Evolutionary conservation across 345 rosid genomes (phyloP).

Genomic region (Camelina sativa): DNA sequence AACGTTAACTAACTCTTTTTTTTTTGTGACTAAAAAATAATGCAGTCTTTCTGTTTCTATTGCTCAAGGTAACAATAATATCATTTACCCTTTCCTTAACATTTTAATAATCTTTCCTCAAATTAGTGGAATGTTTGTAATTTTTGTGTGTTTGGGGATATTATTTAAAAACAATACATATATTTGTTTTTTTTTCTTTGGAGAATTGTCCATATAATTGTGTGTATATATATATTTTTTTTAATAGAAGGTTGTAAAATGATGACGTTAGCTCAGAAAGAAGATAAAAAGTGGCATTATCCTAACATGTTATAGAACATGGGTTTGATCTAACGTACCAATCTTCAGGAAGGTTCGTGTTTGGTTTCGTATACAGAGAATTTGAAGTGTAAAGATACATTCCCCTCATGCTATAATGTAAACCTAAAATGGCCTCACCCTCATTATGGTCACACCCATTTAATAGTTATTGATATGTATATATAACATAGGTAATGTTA

Average conservation of each 20-base stretch:
- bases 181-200: too few relatives aligned
- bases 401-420: slow-evolving; percentile 29
- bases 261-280: slow-evolving; percentile 28
- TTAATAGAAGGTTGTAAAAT: slow-evolving; percentile 6
- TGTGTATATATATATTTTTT: neutral
- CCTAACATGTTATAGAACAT: slow-evolving; percentile 49
- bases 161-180: neutral
- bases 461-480: neutral
- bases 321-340: slow-evolving; percentile 47
- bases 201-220: neutral
- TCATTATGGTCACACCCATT: slow-evolving; percentile 5
- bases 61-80: neutral
- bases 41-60: neutral
- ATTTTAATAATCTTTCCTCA: neutral
- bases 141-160: neutral
- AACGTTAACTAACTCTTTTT: neutral
- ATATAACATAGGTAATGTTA: neutral
- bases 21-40: neutral
- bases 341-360: slow-evolving; percentile 40
- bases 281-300: slow-evolving; percentile 44
- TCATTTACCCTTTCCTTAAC: neutral
- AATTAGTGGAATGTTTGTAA: neutral
- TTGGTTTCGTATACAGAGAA: slow-evolving; percentile 44
- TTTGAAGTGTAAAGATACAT: slow-evolving; percentile 48
- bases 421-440: slow-evolving; percentile 30